These are phyloP conservation scores for Effrenium voratum DNA, from an alignment of 73 alveolate genomes.

Conservation along the genomic window DNA sequence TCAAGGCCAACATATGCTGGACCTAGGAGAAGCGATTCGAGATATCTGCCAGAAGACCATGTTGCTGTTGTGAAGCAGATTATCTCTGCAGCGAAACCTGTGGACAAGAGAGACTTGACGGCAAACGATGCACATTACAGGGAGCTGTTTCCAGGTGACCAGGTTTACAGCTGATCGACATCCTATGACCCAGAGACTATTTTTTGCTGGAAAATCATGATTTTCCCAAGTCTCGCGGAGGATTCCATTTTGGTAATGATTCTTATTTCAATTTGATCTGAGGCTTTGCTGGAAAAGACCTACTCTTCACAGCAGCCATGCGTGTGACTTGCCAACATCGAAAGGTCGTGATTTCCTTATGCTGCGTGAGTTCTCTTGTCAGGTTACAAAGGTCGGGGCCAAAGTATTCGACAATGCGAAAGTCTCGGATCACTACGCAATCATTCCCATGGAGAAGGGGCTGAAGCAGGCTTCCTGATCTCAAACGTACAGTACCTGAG, in stretches of 20 bases:
- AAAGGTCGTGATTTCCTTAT: too few species aligned
- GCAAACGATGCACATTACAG: too few species aligned
- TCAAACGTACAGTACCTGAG: too few species aligned
- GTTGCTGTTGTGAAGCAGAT: neutral
- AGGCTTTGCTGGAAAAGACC: neutral
- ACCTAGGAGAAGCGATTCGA: constrained; percentile 23
- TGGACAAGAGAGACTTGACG: too few species aligned
- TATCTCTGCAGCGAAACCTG: neutral
- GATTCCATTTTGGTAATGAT: too few species aligned
- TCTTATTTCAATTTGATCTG: too few species aligned
- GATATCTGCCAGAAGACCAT: constrained; percentile 20
- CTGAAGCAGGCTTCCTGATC: neutral
- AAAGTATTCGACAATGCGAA: constrained; percentile 18
- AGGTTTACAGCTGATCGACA: too few species aligned
- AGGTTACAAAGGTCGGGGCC: constrained; percentile 21
- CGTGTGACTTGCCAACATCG: too few species aligned
- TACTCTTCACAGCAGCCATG: neutral
- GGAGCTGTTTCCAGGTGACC: too few species aligned
- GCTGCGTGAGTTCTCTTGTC: neutral
- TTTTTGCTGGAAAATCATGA: too few species aligned
- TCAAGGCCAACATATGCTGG: neutral
- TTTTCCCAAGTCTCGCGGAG: too few species aligned
- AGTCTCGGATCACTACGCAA: constrained; percentile 45
- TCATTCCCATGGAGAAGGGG: constrained; percentile 20
- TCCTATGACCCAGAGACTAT: too few species aligned